phyloP scores from a whole-genome alignment of 495 filamentous ascomycete species.

The Penicillium pancosmium region DNA sequence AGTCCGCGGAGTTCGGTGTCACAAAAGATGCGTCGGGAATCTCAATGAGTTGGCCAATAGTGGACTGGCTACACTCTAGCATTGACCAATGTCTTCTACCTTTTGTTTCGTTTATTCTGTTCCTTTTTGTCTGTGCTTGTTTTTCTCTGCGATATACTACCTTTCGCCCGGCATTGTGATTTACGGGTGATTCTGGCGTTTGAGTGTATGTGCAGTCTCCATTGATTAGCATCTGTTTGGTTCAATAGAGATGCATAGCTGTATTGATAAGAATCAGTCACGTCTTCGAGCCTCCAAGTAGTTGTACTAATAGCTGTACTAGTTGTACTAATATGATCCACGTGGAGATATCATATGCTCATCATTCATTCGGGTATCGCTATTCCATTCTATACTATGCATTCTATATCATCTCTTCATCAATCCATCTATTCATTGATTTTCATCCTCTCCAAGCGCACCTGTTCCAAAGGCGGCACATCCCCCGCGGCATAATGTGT shows the following conservation, averaged over 20 bases:
- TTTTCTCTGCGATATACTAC: slow-evolving; percentile 37
- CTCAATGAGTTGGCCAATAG: slow-evolving; percentile 10
- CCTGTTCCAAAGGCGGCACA: slow-evolving; percentile 43
- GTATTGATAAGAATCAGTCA: slow-evolving; percentile 30
- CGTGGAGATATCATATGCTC: neutral
- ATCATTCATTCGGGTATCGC: neutral
- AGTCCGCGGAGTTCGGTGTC: slow-evolving; percentile 51
- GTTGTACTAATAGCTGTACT: neutral
- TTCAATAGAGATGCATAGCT: slow-evolving; percentile 33
- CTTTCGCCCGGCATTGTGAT: slow-evolving; percentile 26
- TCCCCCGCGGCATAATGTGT: slow-evolving; percentile 62
- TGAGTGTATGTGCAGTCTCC: neutral
- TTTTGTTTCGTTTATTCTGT: neutral
- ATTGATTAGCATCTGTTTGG: slow-evolving; percentile 11
- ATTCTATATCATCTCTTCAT: slow-evolving; percentile 1
- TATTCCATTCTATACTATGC: neutral
- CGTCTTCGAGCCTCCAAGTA: neutral
- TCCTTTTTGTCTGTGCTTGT: slow-evolving; percentile 8
- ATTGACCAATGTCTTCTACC: neutral
- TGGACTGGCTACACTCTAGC: neutral
- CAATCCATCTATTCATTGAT: slow-evolving; percentile 4
- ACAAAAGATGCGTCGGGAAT: slow-evolving; percentile 36
- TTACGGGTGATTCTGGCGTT: slow-evolving; percentile 27
- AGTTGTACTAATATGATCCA: neutral
- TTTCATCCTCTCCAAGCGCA: slow-evolving; percentile 28